These are phyloP conservation scores for Cicer arietinum DNA, from an alignment of 306 rosid genomes.

Conservation along the genomic window DNA sequence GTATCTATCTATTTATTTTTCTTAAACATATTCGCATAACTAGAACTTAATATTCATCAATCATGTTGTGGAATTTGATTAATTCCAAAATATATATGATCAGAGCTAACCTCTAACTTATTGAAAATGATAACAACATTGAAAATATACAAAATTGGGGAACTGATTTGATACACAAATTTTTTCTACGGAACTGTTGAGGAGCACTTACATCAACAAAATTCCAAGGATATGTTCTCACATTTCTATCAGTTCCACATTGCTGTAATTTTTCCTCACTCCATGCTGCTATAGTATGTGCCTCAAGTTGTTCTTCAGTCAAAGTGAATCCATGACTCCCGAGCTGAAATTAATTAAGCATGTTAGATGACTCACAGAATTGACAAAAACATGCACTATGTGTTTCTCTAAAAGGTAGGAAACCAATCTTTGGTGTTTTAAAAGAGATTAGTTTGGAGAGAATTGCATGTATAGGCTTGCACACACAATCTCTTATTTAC, in stretches of 20 bases:
- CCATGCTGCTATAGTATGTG: conserved; percentile 72
- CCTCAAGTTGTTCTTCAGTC: conserved; percentile 67
- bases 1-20: background rate
- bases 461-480: background rate
- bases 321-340: conserved; percentile 60
- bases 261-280: conserved; percentile 55
- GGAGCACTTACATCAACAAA: conserved; percentile 65
- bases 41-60: conserved; percentile 24
- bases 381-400: conserved; percentile 16
- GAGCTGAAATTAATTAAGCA: conserved; percentile 52
- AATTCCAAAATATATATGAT: background rate
- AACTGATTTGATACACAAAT: background rate
- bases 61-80: conserved; percentile 9
- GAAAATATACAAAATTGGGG: background rate
- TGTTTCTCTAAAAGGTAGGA: conserved; percentile 4
- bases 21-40: background rate
- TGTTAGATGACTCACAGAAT: conserved; percentile 25
- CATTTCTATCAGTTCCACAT: conserved; percentile 46
- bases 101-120: conserved; percentile 9
- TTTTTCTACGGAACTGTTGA: background rate
- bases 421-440: conserved; percentile 28
- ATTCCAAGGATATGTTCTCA: conserved; percentile 37
- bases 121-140: background rate
- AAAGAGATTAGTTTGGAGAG: conserved; percentile 7
- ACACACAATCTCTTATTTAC: conserved; percentile 9